These are phyloP conservation scores for Coleophoma eucalyptorum DNA, from an alignment of 2,329 filamentous ascomycete species.

Conservation along the genomic window DNA sequence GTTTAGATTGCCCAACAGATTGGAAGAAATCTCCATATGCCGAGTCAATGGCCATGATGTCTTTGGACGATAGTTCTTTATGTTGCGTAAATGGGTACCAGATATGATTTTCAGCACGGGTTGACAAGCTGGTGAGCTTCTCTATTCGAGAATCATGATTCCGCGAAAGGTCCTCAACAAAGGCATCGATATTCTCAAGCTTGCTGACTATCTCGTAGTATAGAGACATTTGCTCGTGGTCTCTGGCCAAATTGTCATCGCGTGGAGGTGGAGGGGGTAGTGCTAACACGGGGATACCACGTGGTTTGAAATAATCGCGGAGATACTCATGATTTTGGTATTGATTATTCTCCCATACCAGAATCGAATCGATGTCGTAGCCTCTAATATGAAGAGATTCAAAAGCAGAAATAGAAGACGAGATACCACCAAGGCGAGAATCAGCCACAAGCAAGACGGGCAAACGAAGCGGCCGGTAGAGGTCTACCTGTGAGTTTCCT, in stretches of 20 bases:
- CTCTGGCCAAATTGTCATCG: constrained; percentile 32
- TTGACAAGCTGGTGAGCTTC: constrained; percentile 57
- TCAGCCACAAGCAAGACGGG: constrained; percentile 75
- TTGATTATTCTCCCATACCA: constrained; percentile 62
- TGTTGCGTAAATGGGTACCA: constrained; percentile 92
- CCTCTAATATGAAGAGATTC: constrained; percentile 76
- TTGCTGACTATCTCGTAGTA: constrained; percentile 57
- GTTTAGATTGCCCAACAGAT: constrained; percentile 31
- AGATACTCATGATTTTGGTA: constrained; percentile 70
- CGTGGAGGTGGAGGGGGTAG: constrained; percentile 56
- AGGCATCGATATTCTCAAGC: constrained; percentile 32
- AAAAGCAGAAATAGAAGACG: constrained; percentile 73
- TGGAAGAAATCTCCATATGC: constrained; percentile 79
- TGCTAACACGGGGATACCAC: constrained; percentile 51
- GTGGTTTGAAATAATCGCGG: constrained; percentile 59
- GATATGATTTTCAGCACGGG: constrained; percentile 58
- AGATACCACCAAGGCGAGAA: constrained; percentile 73
- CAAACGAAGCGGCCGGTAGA: constrained; percentile 70
- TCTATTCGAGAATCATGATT: constrained; percentile 54
- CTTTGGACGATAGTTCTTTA: constrained; percentile 52
- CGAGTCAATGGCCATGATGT: constrained; percentile 75
- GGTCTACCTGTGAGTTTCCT: constrained; percentile 71
- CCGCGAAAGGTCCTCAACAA: constrained; percentile 47
- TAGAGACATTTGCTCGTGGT: constrained; percentile 51
- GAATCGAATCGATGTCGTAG: constrained; percentile 68